Percentiles rank a stretch among this genome's conserved stretches.
These are phyloP conservation scores for Iberis pinnata DNA, from an alignment of 345 rosid species.

Conservation along the genomic window DNA sequence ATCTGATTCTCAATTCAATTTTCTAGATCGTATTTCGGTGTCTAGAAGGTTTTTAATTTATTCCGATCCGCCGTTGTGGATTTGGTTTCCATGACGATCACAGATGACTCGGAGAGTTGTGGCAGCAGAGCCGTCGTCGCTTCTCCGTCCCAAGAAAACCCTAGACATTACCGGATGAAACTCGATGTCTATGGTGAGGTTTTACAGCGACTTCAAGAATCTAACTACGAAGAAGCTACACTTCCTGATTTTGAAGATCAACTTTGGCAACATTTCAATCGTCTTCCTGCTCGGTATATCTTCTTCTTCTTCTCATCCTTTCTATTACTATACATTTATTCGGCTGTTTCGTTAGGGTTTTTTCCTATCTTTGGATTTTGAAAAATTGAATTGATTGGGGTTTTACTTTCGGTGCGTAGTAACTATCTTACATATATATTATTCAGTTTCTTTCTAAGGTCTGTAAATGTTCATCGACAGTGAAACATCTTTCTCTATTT, in stretches of 20 bases:
- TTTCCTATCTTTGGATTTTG: neutral
- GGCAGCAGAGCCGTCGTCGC: slow-evolving; percentile 63
- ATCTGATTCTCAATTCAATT: slow-evolving; percentile 3
- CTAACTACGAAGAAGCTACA: slow-evolving; percentile 55
- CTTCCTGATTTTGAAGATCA: slow-evolving; percentile 78
- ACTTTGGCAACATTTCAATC: slow-evolving; percentile 88
- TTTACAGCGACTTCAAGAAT: slow-evolving; percentile 61
- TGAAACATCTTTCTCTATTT: neutral
- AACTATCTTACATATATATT: neutral
- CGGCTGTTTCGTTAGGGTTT: slow-evolving; percentile 7
- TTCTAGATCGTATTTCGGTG: neutral
- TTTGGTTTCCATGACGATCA: slow-evolving; percentile 51
- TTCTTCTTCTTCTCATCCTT: neutral
- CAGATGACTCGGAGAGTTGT: slow-evolving; percentile 82
- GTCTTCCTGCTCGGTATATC: slow-evolving; percentile 75
- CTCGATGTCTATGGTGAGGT: slow-evolving; percentile 84
- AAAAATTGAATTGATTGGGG: neutral
- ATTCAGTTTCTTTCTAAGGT: too few relatives aligned
- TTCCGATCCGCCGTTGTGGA: slow-evolving; percentile 13
- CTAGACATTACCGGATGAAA: slow-evolving; percentile 69
- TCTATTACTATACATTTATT: slow-evolving; percentile 2
- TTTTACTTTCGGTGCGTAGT: neutral
- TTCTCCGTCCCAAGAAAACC: slow-evolving; percentile 48
- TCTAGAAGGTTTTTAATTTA: too few relatives aligned
- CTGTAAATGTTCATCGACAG: too few relatives aligned